Evolutionary conservation across 2,329 filamentous ascomycete genomes (phyloP), one percentile per base, ranked within the genome.

Genomic region (Verticillium nonalfalfae): DNA sequence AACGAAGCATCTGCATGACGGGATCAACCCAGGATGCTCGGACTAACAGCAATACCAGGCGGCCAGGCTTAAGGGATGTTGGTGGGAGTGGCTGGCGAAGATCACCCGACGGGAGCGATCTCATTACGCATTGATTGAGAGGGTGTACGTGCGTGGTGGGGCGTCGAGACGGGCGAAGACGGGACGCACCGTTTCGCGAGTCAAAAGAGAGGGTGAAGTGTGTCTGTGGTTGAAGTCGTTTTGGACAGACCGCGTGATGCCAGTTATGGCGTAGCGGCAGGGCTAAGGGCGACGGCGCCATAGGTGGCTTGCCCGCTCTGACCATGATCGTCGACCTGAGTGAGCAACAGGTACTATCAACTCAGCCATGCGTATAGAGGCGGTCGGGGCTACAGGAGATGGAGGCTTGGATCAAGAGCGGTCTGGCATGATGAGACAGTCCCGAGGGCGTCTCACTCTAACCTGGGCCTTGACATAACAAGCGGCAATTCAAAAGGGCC

Each of bases 161-260:
- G 57, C 14, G 34, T 26, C 39, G 13, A 10, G 39, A 35, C 57
- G 57, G 57, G 57, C 26, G 39, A 50, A 39, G 39, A 58, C 57
- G 57, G 57, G 57, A 58, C 57, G 57, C 57, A 58, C 57, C 57
- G 57, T 45, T 33, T 58, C 57, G 57, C 40, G 57, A 58, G 38
- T 40, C 33, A 52, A 52, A 52, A 52, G 45, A 52, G 45, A 52
- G 18, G 26, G 39, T 40, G 18, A 52, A 11, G 18, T 26, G 45
- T 26, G 45, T 52, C 45, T 7, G 18, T 52, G 45, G 45, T 52
- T 31, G 45, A 52, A 21, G 45, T 11, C 45, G 26, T 52, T 18
- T 26, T 52, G 45, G 45, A 21, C 45, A 18, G 45, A 26, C n/a
- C 45, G 45, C 45, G 21, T 52, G 45, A 52, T 52, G 45, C 45